These are phyloP conservation scores for Termitomyces sp. DNA, from an alignment of 1,284 basidiomycete genomes.

Conservation along the genomic window DNA sequence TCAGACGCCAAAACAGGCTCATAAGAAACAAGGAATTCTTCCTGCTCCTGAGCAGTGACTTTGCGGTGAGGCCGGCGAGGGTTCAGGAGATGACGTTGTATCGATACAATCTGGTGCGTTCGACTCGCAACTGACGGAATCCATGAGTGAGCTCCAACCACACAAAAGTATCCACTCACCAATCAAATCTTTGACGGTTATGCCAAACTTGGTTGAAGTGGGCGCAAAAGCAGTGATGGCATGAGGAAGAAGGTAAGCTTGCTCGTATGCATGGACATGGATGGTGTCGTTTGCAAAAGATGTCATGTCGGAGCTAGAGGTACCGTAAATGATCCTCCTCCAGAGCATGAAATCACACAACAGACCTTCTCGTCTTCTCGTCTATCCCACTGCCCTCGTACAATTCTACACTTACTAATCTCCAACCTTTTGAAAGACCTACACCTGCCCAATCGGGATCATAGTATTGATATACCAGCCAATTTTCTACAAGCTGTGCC, in stretches of 20 bases:
- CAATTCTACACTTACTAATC: slow-evolving; percentile 78
- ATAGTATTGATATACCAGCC: slow-evolving; percentile 87
- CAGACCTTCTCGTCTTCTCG: slow-evolving; percentile 66
- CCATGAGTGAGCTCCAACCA: neutral
- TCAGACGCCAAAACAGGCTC: slow-evolving; percentile 76
- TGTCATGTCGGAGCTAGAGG: slow-evolving; percentile 65
- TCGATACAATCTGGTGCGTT: slow-evolving; percentile 68
- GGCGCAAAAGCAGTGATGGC: slow-evolving; percentile 66
- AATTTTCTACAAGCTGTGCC: slow-evolving; percentile 81
- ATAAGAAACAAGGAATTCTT: slow-evolving; percentile 85
- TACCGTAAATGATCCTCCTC: neutral
- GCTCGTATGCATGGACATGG: slow-evolving; percentile 56
- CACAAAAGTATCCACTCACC: slow-evolving; percentile 34
- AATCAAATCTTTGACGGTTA: slow-evolving; percentile 83
- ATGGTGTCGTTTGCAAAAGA: slow-evolving; percentile 55
- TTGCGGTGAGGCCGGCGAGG: slow-evolving; percentile 82
- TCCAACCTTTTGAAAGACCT: slow-evolving; percentile 60
- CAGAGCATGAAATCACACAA: slow-evolving; percentile 3
- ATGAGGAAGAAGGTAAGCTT: slow-evolving; percentile 69
- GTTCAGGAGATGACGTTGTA: slow-evolving; percentile 76
- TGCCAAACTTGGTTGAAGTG: slow-evolving; percentile 85
- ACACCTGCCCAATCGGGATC: slow-evolving; percentile 47
- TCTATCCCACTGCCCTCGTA: slow-evolving; percentile 71
- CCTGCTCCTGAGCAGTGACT: slow-evolving; percentile 72
- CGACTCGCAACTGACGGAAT: slow-evolving; percentile 65